Evolutionary conservation across 2,329 filamentous ascomycete species (phyloP).

Genomic region (Ophiocordyceps sinensis): DNA sequence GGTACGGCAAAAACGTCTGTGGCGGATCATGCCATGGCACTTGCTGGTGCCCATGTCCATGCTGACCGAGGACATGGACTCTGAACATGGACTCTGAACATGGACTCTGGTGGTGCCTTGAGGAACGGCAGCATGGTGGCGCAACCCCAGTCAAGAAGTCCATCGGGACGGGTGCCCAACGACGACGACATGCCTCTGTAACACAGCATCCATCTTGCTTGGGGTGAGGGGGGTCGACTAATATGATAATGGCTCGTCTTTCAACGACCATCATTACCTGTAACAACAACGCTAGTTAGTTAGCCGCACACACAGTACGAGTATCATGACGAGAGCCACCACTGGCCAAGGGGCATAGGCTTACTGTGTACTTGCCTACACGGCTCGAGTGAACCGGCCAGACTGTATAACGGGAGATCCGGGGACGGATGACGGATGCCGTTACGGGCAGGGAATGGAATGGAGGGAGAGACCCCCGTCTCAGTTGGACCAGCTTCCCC

Average conservation of each 20-base stretch:
- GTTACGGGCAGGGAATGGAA: background rate
- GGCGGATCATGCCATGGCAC: background rate
- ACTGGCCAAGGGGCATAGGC: background rate
- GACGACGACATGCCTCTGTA: conserved; percentile 1
- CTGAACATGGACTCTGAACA: no score
- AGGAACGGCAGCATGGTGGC: no score
- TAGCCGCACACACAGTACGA: background rate
- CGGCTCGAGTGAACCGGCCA: no score
- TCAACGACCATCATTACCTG: background rate
- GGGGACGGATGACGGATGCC: background rate
- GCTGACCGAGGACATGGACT: background rate
- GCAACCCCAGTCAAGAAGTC: no score
- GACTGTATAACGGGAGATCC: background rate
- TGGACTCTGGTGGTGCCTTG: background rate
- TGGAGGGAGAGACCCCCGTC: background rate
- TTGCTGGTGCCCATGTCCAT: conserved; percentile 1
- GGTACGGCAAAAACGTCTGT: background rate
- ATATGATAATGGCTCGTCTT: background rate
- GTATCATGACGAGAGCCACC: background rate
- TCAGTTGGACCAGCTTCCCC: background rate
- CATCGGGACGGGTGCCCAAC: no score
- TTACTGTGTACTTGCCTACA: background rate
- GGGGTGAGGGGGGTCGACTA: background rate
- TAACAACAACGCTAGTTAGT: background rate
- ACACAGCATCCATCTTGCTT: background rate